Evolutionary conservation across 805 yeast genomes (phyloP).

Genomic region (Metschnikowia arizonensis): DNA sequence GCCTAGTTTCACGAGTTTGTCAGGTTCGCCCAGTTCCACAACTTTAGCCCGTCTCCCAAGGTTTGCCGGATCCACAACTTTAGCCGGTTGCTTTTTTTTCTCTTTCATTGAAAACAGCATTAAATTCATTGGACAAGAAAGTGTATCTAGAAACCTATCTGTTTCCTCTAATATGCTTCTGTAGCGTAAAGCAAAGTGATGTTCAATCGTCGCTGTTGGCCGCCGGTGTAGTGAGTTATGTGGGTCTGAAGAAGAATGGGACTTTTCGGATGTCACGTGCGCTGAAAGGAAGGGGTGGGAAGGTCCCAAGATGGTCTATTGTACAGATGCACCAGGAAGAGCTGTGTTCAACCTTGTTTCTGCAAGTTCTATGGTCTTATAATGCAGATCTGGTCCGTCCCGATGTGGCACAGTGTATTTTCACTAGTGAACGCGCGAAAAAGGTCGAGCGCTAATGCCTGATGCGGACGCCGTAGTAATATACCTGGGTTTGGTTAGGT

Average conservation of each 20-base stretch:
- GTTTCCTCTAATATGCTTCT: neutral
- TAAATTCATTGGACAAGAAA: neutral
- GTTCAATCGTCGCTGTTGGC: neutral
- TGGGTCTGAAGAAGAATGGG: neutral
- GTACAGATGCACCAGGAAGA: neutral
- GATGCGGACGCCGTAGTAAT: neutral
- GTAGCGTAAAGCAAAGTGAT: neutral
- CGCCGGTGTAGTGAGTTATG: neutral
- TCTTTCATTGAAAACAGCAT: neutral
- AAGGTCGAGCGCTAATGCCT: neutral
- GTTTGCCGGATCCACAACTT: neutral
- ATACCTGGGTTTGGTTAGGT: no score
- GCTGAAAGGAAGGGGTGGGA: neutral
- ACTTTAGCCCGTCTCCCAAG: neutral
- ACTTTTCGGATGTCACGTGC: neutral
- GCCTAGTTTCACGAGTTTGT: no score
- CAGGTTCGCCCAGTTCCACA: neutral
- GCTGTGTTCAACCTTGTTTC: neutral
- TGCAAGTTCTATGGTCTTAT: neutral
- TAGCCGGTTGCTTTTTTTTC: neutral
- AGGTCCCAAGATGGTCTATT: neutral
- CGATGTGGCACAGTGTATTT: neutral
- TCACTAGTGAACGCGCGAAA: slow-evolving; percentile 4
- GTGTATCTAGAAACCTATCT: no score
- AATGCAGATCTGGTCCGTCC: slow-evolving; percentile 2